These are phyloP conservation scores for Termitomyces sp. DNA, from an alignment of 1,284 basidiomycete species.

Conservation along the genomic window DNA sequence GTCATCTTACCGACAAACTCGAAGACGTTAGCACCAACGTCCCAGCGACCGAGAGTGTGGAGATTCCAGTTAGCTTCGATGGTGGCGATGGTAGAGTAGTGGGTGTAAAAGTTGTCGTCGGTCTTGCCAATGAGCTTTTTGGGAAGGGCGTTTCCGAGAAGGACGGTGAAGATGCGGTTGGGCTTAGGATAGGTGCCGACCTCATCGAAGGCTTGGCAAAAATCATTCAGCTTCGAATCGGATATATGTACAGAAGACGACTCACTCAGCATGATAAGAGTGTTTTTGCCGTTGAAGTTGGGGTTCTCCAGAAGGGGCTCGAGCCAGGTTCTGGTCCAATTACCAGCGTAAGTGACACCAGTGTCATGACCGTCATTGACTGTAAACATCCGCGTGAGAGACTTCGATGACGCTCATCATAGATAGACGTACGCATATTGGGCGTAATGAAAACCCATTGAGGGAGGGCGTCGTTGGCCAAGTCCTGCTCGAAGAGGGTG, in stretches of 20 bases:
- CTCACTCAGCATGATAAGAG: slow-evolving; percentile 24
- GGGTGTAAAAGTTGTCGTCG: slow-evolving; percentile 57
- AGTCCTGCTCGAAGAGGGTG: slow-evolving; percentile 54
- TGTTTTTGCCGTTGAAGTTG: slow-evolving; percentile 22
- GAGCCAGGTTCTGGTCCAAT: slow-evolving; percentile 53
- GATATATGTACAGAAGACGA: not conserved
- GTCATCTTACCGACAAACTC: slow-evolving; percentile 17
- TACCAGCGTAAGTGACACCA: slow-evolving; percentile 42
- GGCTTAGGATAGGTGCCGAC: slow-evolving; percentile 44
- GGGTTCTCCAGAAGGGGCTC: slow-evolving; percentile 42
- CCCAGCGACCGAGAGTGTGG: slow-evolving; percentile 48
- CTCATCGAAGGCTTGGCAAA: slow-evolving; percentile 50
- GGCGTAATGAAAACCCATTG: slow-evolving; percentile 67
- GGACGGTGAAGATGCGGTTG: slow-evolving; percentile 45
- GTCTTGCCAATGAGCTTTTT: slow-evolving; percentile 38
- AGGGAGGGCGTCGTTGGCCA: slow-evolving; percentile 46
- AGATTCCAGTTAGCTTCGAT: slow-evolving; percentile 66
- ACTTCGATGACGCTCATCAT: not conserved
- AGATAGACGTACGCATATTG: slow-evolving; percentile 32
- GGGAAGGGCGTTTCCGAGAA: slow-evolving; percentile 52
- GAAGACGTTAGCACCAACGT: slow-evolving; percentile 27
- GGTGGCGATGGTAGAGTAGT: slow-evolving; percentile 59
- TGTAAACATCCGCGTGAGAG: not conserved
- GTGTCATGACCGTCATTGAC: slow-evolving; percentile 59
- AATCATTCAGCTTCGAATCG: slow-evolving; percentile 28